Conservation (phyloP, 2,329 filamentous ascomycete genomes). For the Thielaviopsis ethacetica region DNA sequence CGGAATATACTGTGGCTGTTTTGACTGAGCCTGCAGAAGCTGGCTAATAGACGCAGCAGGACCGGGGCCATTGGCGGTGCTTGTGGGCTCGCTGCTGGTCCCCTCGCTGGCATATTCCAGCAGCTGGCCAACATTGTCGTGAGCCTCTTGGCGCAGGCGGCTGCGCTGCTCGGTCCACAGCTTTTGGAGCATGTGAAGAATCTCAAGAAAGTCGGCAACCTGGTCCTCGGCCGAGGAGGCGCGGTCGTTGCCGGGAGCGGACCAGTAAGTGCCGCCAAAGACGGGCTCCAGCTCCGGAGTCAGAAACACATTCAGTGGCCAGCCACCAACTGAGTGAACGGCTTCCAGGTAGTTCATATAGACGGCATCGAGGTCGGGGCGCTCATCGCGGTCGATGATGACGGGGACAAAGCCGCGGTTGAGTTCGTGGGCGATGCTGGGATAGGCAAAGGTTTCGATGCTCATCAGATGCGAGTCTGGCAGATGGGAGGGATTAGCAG, state of each 20-base stretch:
- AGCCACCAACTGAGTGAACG: conserved; percentile 75
- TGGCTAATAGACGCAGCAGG: not conserved
- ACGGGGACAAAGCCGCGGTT: conserved; percentile 83
- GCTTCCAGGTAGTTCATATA: conserved; percentile 99
- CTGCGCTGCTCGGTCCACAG: conserved; percentile 72
- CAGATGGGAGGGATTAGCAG: conserved; percentile 13
- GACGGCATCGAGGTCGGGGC: conserved; percentile 83
- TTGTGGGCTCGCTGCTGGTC: conserved; percentile 2
- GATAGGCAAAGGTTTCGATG: conserved; percentile 76
- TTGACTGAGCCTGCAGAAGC: not conserved
- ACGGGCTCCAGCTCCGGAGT: conserved; percentile 86
- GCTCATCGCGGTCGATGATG: conserved; percentile 83
- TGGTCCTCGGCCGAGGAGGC: conserved; percentile 29
- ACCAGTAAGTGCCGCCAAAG: conserved; percentile 94
- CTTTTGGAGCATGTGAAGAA: conserved; percentile 59
- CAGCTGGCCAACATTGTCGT: conserved; percentile 65
- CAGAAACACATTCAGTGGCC: conserved; percentile 93
- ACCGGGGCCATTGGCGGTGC: not conserved
- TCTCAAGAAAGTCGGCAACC: conserved; percentile 64
- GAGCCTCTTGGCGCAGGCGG: conserved; percentile 68
- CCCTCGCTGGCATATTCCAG: conserved; percentile 82
- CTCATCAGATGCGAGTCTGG: conserved; percentile 80
- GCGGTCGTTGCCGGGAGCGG: conserved; percentile 43
- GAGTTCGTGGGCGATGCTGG: conserved; percentile 62
- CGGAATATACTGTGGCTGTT: not conserved